These are phyloP conservation scores for Xylona heveae DNA, from an alignment of 495 filamentous ascomycete species.

Conservation along the genomic window DNA sequence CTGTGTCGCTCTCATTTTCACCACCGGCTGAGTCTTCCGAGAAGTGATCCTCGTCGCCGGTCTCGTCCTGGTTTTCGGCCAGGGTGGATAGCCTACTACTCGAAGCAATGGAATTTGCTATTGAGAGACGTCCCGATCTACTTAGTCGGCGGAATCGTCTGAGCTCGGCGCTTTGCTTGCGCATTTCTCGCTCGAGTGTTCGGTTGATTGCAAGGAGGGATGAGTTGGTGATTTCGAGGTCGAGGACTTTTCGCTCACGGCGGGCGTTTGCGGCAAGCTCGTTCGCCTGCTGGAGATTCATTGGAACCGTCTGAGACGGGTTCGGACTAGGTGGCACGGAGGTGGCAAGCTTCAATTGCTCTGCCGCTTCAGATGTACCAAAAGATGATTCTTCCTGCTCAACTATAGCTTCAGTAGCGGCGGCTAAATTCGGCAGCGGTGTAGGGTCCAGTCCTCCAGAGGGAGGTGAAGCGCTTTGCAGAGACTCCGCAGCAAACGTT, in stretches of 20 bases:
- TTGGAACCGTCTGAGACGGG: conserved; percentile 7
- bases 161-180: conserved; percentile 77
- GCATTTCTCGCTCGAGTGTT: conserved; percentile 72
- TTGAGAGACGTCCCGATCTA: conserved; percentile 49
- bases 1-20: conserved; percentile 20
- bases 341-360: too few relatives aligned
- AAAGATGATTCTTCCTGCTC: too few relatives aligned
- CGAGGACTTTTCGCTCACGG: conserved; percentile 82
- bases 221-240: conserved; percentile 95
- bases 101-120: conserved; percentile 13
- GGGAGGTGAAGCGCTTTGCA: too few relatives aligned
- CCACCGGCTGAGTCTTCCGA: conserved; percentile 26
- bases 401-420: too few relatives aligned
- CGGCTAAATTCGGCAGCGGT: too few relatives aligned
- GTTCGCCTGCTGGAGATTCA: conserved; percentile 27
- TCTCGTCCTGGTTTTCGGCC: neutral
- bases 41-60: conserved; percentile 2
- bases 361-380: too few relatives aligned
- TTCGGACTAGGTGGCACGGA: conserved; percentile 26
- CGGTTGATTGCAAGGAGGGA: conserved; percentile 94
- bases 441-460: too few relatives aligned
- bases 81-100: neutral
- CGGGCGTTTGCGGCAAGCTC: conserved; percentile 67
- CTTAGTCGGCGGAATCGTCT: conserved; percentile 65
- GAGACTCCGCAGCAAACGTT: too few relatives aligned